Conservation (phyloP, 306 rosid species). For the Quillaja saponaria region DNA sequence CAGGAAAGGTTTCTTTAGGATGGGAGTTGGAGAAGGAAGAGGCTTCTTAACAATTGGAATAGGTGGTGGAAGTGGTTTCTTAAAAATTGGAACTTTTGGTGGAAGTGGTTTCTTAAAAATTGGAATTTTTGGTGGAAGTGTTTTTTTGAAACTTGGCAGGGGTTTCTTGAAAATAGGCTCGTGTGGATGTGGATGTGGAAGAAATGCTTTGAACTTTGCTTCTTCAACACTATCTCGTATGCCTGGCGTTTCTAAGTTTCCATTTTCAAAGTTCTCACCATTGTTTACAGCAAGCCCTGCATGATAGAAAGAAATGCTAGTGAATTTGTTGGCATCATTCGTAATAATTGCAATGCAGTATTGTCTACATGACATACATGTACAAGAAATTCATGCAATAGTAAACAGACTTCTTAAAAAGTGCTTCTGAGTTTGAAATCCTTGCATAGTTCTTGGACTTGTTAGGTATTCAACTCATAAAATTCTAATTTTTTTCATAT, state of each 20-base stretch:
- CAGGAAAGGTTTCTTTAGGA: background rate
- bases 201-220: conserved; percentile 11
- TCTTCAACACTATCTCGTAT: conserved; percentile 6
- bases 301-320: background rate
- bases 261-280: background rate
- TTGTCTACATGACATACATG: too few species aligned
- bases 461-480: too few species aligned
- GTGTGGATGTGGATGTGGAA: too few species aligned
- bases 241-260: background rate
- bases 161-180: too few species aligned
- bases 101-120: background rate
- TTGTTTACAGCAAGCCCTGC: background rate
- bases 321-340: background rate
- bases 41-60: conserved; percentile 16
- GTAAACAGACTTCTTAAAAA: too few species aligned
- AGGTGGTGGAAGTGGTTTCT: background rate
- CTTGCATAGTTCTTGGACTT: too few species aligned
- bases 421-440: too few species aligned
- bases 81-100: background rate
- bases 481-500: too few species aligned
- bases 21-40: background rate
- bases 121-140: background rate
- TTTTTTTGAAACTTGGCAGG: background rate
- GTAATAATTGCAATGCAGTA: too few species aligned
- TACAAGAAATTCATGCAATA: too few species aligned